Conservation (phyloP, 495 filamentous ascomycete genomes). For the Daldinia caldariorum region DNA sequence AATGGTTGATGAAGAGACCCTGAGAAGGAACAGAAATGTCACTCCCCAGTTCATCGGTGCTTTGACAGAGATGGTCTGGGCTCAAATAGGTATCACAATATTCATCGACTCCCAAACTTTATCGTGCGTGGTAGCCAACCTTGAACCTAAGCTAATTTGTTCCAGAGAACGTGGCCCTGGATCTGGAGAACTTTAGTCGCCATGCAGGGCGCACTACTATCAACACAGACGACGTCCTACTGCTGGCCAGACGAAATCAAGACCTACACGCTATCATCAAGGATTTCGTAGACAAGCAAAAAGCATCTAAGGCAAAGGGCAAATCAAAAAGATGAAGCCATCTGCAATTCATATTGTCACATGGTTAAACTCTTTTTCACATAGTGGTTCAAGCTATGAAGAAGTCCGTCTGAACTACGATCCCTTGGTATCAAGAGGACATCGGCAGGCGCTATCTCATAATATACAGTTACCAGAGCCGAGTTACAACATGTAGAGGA, state of each 20-base stretch:
- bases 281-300: conserved; percentile 70
- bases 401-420: not conserved
- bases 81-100: conserved; percentile 74
- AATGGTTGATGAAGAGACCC: conserved; percentile 86
- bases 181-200: conserved; percentile 84
- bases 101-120: conserved; percentile 10
- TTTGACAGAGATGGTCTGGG: conserved; percentile 89
- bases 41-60: conserved; percentile 96
- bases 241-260: conserved; percentile 86
- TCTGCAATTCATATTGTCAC: not conserved
- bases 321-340: conserved; percentile 47
- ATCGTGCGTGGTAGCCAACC: not conserved
- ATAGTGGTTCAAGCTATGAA: not conserved
- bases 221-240: conserved; percentile 84
- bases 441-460: not conserved
- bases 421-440: not conserved
- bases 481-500: not conserved
- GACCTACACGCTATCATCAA: conserved; percentile 78
- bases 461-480: not conserved
- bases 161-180: conserved; percentile 75
- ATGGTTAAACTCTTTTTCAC: not conserved
- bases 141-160: conserved; percentile 3
- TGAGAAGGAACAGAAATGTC: conserved; percentile 80
- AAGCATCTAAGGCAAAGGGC: conserved; percentile 53
- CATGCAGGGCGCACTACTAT: conserved; percentile 88